These are phyloP conservation scores for Zygoascus sp. DNA, from an alignment of 1,139 yeast genomes.

Conservation along the genomic window DNA sequence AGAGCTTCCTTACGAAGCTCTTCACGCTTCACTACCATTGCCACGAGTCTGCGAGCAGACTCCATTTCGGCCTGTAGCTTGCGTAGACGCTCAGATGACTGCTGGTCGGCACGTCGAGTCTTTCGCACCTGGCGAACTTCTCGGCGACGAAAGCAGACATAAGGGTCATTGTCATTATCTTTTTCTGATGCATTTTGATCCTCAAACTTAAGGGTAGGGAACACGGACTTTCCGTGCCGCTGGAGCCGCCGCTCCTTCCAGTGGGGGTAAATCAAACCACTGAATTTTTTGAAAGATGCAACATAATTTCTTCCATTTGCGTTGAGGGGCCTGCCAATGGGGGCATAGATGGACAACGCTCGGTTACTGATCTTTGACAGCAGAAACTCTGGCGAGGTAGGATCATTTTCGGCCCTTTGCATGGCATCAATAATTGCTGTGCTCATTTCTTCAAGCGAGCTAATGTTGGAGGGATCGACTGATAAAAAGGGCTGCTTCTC, in stretches of 20 bases:
- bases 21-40: conserved; percentile 73
- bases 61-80: conserved; percentile 70
- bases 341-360: conserved; percentile 13
- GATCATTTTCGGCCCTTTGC: conserved; percentile 30
- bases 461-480: conserved; percentile 75
- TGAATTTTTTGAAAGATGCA: conserved; percentile 57
- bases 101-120: conserved; percentile 90
- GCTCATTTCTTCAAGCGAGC: conserved; percentile 64
- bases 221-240: conserved; percentile 64
- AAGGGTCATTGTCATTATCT: conserved; percentile 84
- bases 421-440: conserved; percentile 26
- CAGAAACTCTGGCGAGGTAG: conserved; percentile 34
- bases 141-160: conserved; percentile 91
- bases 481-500: conserved; percentile 84
- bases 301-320: conserved; percentile 44
- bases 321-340: conserved; percentile 12
- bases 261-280: conserved; percentile 67
- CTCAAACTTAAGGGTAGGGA: conserved; percentile 77
- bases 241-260: conserved; percentile 68
- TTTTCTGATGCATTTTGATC: conserved; percentile 65
- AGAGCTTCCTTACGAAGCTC: conserved; percentile 53
- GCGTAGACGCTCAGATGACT: conserved; percentile 81
- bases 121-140: conserved; percentile 94
- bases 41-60: conserved; percentile 66
- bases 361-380: conserved; percentile 21